Base-by-base conservation (phyloP, 495 filamentous ascomycete genomes). In the Platismatia glauca region DNA sequence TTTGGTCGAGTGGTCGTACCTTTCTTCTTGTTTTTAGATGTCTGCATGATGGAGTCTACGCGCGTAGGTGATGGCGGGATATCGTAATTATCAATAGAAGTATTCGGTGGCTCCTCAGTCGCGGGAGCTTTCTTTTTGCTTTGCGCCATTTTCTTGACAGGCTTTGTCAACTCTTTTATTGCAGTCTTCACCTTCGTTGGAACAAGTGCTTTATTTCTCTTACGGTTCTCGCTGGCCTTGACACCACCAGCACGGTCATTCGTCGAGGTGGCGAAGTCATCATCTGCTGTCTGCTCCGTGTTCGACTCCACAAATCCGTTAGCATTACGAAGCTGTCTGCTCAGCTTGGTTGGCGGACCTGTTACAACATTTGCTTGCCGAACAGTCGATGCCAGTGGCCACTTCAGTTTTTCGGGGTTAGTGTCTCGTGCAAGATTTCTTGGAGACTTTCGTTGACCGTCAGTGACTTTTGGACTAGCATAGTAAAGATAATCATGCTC, bases 401-500 rank as follows among this genome's bases (percentile, higher is more conserved):
- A 16, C 15, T 53, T 29, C 20, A 33, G 2, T 3, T 33, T 33
- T 9, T 18, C 0, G 29, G 27, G 27, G 29, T 20, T 12, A 18
- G 20, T 53, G 27, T 53, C 15, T 8, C 20, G 38, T 4, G 34
- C 38, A n/a, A 33, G 0, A 34, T 5, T 35, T 1, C 33, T 34
- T 18, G 6, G 18, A 13, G 7, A 39, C 22, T 22, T 16, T 27
- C 50, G 11, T 4, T 0, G 24, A 20, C 3, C 16, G 31, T 37
- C 33, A 12, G 27, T 9, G 4, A 33, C 8, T 35, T 41, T 62
- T 24, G 60, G 60, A 55, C 60, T 62, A 13, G 55, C 22, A 8
- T 56, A 37, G n/a, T 62, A 62, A 20, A 41, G 55, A 31, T 55
- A 34, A 44, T 62, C 60, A 37, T 44, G 38, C n/a, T 24, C 60